A percentile compares a stretch with the other conserved stretches of the same genome.
Conservation (phyloP, 495 filamentous ascomycete species). For the Penicillium mononematosum region DNA sequence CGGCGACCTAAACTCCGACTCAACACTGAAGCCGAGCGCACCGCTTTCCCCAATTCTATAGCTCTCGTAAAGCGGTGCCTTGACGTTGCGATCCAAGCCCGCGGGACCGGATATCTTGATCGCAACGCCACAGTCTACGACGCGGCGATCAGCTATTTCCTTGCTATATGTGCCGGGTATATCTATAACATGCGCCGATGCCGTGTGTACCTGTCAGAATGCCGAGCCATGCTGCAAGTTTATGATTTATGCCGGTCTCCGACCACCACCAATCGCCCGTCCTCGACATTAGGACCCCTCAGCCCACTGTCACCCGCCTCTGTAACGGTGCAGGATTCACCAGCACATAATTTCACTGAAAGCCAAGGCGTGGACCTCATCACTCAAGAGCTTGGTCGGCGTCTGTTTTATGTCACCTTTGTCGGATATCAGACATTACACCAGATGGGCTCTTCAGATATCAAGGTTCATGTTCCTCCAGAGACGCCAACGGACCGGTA, state of each 20-base stretch:
- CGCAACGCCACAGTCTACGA: conserved; percentile 71
- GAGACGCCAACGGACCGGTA: conserved; percentile 71
- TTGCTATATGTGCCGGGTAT: conserved; percentile 68
- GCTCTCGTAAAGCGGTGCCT: conserved; percentile 73
- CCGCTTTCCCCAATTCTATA: conserved; percentile 61
- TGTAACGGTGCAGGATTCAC: conserved; percentile 22
- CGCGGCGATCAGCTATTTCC: conserved; percentile 80
- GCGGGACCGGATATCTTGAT: conserved; percentile 66
- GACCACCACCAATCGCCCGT: conserved; percentile 31
- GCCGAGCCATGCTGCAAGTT: conserved; percentile 67
- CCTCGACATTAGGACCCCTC: conserved; percentile 17
- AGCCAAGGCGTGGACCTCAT: conserved; percentile 57
- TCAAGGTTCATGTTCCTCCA: conserved; percentile 64
- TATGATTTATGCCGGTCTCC: conserved; percentile 59
- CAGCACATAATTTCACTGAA: conserved; percentile 21
- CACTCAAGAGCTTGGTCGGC: conserved; percentile 71
- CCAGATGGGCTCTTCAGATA: conserved; percentile 66
- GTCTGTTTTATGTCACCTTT: conserved; percentile 77
- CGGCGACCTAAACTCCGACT: conserved; percentile 70
- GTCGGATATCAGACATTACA: conserved; percentile 61
- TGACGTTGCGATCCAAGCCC: conserved; percentile 66
- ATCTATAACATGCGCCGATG: conserved; percentile 65
- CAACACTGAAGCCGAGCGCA: conserved; percentile 53
- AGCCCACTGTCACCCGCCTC: conserved; percentile 35
- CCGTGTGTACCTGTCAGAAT: conserved; percentile 70